Base-by-base conservation (phyloP, 768 basidiomycete genomes). In the Clavulina sp. region DNA sequence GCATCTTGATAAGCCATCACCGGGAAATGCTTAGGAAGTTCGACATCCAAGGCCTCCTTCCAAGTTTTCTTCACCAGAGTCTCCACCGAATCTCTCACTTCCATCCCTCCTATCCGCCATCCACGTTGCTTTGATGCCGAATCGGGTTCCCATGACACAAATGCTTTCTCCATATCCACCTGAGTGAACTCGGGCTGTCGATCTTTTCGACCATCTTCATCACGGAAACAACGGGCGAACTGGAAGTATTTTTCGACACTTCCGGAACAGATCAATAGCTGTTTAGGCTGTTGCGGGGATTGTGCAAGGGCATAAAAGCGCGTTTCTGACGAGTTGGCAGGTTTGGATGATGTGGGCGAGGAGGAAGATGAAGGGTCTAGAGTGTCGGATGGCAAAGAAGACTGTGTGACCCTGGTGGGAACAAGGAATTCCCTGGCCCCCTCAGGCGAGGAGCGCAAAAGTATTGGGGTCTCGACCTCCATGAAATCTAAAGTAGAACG, bases 121-220 rank as follows among this genome's bases (percentile, higher is more conserved):
- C n/a, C n/a, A n/a, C n/a, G n/a, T n/a, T n/a, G n/a, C n/a, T n/a
- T n/a, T n/a, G n/a, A n/a, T n/a, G n/a, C n/a, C 26, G 13, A 9
- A 24, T 46, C 43, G 9, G 13, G 43, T 6, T 56, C 53, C 79
- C 92, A 95, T 5, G 82, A 81, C 18, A 92, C 80, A 66, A 84
- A 96, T 2, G 84, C 88, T 84, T 95, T 92, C 67, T 96, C 92
- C 56, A 96, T 66, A 76, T 96, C 92, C 55, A 96, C 71, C 67
- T 96, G 92, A 21, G 92, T 96, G 66, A 96, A 96, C 64, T 96
- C 92, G 0, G 92, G 91, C 61, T 96, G 92, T 41, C 92, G 75
- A 63, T 96, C 92, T 65, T 84, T 91, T 52, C 92, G 74, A 3
- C 91, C 89, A 60, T 87, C 88, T 65, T 96, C 92, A 64, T 96